Conservation (phyloP, 2,329 filamentous ascomycete genomes). For the Thermochaetoides dissita region DNA sequence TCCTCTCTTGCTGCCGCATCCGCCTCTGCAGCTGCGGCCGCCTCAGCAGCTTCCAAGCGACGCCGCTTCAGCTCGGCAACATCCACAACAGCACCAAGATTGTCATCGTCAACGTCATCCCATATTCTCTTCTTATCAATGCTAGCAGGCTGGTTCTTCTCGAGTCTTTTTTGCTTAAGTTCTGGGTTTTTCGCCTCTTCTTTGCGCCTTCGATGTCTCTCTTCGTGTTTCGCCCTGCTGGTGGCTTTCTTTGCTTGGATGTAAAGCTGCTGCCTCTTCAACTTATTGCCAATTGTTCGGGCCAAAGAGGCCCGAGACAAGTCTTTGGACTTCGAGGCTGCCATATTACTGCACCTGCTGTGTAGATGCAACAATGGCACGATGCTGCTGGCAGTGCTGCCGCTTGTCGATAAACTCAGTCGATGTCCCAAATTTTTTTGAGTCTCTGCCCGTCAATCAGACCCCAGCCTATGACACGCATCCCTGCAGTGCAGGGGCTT, state of each 20-base stretch:
- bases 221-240: conserved; percentile 61
- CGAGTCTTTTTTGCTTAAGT: conserved; percentile 57
- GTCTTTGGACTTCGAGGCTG: conserved; percentile 9
- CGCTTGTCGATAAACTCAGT: neutral
- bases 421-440: conserved; percentile 6
- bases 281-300: conserved; percentile 51
- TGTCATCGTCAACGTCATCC: conserved; percentile 58
- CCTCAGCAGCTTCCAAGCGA: conserved; percentile 36
- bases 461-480: neutral
- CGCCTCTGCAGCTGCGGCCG: conserved; percentile 28
- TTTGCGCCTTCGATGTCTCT: conserved; percentile 64
- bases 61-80: conserved; percentile 45
- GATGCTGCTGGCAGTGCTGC: neutral
- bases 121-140: conserved; percentile 81
- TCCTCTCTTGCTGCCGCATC: conserved; percentile 12
- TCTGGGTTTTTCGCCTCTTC: conserved; percentile 75
- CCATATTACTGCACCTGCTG: conserved; percentile 10
- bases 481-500: conserved; percentile 6
- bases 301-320: conserved; percentile 21
- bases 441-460: neutral
- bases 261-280: conserved; percentile 63
- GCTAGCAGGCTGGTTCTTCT: conserved; percentile 65
- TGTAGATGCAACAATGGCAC: conserved; percentile 9
- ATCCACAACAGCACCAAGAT: conserved; percentile 41
- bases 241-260: conserved; percentile 66